Evolutionary conservation across 2,329 filamentous ascomycete species (phyloP).

Genomic region (Paraphaeosphaeria sporulosa): DNA sequence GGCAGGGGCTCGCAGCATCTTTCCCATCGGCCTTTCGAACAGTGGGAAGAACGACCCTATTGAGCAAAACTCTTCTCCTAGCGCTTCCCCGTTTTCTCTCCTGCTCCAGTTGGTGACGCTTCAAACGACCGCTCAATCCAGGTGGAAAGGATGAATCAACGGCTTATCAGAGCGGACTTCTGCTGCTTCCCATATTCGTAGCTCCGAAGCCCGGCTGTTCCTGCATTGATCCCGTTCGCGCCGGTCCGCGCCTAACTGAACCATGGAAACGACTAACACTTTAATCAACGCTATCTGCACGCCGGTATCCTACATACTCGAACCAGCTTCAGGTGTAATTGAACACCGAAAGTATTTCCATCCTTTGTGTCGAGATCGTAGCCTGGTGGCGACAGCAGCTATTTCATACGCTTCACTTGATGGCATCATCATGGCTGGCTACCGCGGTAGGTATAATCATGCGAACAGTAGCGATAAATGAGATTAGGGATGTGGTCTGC

Average conservation of each 20-base stretch:
- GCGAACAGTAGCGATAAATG: background rate
- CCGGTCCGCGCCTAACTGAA: background rate
- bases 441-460: too few relatives aligned
- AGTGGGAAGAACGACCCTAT: background rate
- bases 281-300: background rate
- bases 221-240: conserved; percentile 1
- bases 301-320: background rate
- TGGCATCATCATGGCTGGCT: too few relatives aligned
- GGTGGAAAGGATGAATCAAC: background rate
- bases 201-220: conserved; percentile 1
- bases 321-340: background rate
- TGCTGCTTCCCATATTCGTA: conserved; percentile 6
- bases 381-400: background rate
- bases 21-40: conserved; percentile 1
- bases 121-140: background rate
- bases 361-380: background rate
- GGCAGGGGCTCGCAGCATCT: conserved; percentile 13
- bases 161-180: conserved; percentile 1
- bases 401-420: too few relatives aligned
- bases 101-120: too few relatives aligned
- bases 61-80: background rate
- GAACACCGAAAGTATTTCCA: background rate
- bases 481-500: background rate
- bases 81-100: too few relatives aligned
- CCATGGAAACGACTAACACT: background rate